A percentile compares a stretch with the other conserved stretches of the same genome.
Conservation (phyloP, 176 grass and related monocot species). For the Saccharum spontaneum region DNA sequence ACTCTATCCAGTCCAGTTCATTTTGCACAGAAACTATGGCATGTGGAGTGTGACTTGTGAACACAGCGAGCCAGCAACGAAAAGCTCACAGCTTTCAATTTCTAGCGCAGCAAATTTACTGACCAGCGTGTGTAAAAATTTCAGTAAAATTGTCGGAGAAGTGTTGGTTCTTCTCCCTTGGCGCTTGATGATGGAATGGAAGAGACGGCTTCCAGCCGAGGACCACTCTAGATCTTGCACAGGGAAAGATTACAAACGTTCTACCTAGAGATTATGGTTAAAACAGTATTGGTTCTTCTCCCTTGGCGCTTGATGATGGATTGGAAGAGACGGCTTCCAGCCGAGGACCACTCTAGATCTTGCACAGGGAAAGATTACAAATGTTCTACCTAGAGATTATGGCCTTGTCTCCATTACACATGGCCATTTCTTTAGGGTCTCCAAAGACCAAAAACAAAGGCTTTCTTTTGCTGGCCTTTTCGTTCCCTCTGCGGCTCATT, state of each 20-base stretch:
- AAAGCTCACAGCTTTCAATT: neutral
- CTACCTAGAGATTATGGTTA: neutral
- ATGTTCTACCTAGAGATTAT: constrained; percentile 27
- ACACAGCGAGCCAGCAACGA: neutral
- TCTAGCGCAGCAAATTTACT: neutral
- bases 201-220: neutral
- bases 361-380: constrained; percentile 1
- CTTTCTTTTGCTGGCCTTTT: constrained; percentile 18
- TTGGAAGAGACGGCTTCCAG: neutral
- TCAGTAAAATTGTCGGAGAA: neutral
- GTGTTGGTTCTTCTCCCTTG: neutral
- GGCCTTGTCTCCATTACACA: constrained; percentile 8
- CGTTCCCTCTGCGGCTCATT: neutral
- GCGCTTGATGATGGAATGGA: neutral
- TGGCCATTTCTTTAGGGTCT: neutral
- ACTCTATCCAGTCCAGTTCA: neutral
- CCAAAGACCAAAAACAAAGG: constrained; percentile 30
- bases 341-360: constrained; percentile 23
- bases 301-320: neutral
- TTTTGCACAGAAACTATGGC: neutral
- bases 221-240: constrained; percentile 23
- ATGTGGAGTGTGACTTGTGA: neutral
- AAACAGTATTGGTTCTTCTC: neutral
- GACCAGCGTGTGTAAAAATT: neutral
- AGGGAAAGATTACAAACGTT: constrained; percentile 25